Conservation (phyloP, 345 rosid species). For the Ricinus communis region DNA sequence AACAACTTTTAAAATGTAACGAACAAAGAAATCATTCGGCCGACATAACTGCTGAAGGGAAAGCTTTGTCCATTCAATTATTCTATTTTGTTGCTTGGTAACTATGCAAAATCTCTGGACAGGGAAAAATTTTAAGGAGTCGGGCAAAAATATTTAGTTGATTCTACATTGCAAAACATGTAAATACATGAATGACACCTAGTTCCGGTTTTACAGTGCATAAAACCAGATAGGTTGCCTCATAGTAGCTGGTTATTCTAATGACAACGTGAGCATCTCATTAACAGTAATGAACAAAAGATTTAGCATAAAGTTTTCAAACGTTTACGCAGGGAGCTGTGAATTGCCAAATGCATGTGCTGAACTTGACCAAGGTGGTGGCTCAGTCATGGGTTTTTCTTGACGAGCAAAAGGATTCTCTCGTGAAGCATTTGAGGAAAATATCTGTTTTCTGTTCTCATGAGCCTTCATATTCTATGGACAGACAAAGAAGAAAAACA, state of each 20-base stretch:
- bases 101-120: background rate
- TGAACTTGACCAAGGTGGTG: slow-evolving; percentile 87
- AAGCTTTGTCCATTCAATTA: background rate
- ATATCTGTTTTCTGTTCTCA: slow-evolving; percentile 75
- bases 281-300: background rate
- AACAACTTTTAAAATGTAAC: background rate
- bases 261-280: background rate
- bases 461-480: slow-evolving; percentile 88
- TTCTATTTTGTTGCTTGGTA: background rate
- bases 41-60: background rate
- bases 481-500: background rate
- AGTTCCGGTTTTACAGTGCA: background rate
- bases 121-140: background rate
- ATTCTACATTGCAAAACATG: background rate
- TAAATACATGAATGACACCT: background rate
- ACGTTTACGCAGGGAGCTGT: slow-evolving; percentile 52
- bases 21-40: background rate
- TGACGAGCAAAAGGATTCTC: slow-evolving; percentile 53
- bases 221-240: background rate
- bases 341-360: slow-evolving; percentile 40
- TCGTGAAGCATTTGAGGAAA: slow-evolving; percentile 63
- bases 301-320: background rate
- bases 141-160: background rate
- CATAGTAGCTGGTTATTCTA: background rate
- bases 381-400: slow-evolving; percentile 53